Percentiles rank a stretch among this genome's conserved stretches.
These are phyloP conservation scores for Lasiodiplodia theobromae DNA, from an alignment of 2,329 filamentous ascomycete species.

Conservation along the genomic window DNA sequence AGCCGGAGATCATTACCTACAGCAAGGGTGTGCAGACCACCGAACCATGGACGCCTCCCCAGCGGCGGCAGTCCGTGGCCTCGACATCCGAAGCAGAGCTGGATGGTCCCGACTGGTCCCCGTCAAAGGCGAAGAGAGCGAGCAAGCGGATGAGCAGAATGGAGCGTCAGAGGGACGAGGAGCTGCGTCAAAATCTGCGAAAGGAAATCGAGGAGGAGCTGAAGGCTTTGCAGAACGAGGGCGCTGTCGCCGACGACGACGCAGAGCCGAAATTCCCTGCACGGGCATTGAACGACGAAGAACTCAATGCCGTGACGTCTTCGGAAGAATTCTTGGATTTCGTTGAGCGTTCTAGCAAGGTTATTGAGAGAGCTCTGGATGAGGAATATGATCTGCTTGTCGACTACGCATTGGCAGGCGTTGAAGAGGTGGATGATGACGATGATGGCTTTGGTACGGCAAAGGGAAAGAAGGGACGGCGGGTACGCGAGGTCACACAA, in stretches of 20 bases:
- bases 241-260: slow-evolving; percentile 47
- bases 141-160: slow-evolving; percentile 80
- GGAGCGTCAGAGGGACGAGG: slow-evolving; percentile 84
- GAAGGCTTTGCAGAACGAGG: slow-evolving; percentile 65
- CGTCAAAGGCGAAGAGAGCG: slow-evolving; percentile 59
- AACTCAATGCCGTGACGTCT: slow-evolving; percentile 86
- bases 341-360: slow-evolving; percentile 93
- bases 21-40: slow-evolving; percentile 96
- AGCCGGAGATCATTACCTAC: slow-evolving; percentile 86
- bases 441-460: slow-evolving; percentile 75
- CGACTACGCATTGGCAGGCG: slow-evolving; percentile 86
- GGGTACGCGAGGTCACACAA: slow-evolving; percentile 86
- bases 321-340: slow-evolving; percentile 96
- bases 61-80: slow-evolving; percentile 55
- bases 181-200: slow-evolving; percentile 82
- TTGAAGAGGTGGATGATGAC: slow-evolving; percentile 80
- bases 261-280: slow-evolving; percentile 69
- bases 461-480: slow-evolving; percentile 73
- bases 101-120: slow-evolving; percentile 64
- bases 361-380: slow-evolving; percentile 88
- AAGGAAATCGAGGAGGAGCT: slow-evolving; percentile 94
- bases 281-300: slow-evolving; percentile 80
- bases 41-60: slow-evolving; percentile 70
- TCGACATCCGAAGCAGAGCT: slow-evolving; percentile 57
- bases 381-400: slow-evolving; percentile 96